phyloP scores from a whole-genome alignment of 129 eudicot species.

The Kitagawia praeruptora region DNA sequence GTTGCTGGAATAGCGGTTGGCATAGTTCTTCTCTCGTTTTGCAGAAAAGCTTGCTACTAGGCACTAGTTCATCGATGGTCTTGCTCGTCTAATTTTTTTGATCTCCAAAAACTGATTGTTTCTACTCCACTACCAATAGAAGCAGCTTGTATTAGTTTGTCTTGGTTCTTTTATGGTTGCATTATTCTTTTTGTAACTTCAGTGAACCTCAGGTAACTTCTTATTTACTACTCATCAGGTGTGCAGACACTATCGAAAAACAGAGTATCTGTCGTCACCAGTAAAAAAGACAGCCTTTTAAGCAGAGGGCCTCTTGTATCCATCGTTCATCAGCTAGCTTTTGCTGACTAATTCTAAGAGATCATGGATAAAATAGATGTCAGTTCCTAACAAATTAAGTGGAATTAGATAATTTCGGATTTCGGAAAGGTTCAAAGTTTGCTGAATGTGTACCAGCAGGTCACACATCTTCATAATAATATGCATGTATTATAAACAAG shows the following conservation, averaged over 20 bases:
- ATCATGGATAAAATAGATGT: too few relatives aligned
- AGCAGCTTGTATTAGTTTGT: background rate
- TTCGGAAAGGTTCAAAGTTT: background rate
- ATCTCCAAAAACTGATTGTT: background rate
- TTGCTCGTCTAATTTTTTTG: background rate
- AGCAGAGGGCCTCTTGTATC: too few relatives aligned
- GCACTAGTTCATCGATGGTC: slow-evolving; percentile 14
- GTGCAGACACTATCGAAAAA: too few relatives aligned
- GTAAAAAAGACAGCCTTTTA: too few relatives aligned
- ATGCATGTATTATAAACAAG: background rate
- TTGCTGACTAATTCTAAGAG: too few relatives aligned
- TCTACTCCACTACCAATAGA: background rate
- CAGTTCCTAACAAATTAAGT: background rate
- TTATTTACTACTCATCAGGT: too few relatives aligned
- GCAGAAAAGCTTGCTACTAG: slow-evolving; percentile 29
- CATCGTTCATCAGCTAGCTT: too few relatives aligned
- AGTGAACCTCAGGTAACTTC: background rate
- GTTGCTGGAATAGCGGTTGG: slow-evolving; percentile 52
- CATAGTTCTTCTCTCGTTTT: slow-evolving; percentile 63
- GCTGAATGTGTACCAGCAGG: background rate
- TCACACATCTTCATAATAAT: background rate
- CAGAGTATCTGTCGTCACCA: too few relatives aligned
- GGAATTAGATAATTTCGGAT: background rate
- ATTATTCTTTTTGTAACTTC: background rate
- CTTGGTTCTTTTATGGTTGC: background rate